Evolutionary conservation across 129 eudicot species (phyloP), one percentile per base, ranked within the genome.

Genomic region (Helianthus tuberosus): DNA sequence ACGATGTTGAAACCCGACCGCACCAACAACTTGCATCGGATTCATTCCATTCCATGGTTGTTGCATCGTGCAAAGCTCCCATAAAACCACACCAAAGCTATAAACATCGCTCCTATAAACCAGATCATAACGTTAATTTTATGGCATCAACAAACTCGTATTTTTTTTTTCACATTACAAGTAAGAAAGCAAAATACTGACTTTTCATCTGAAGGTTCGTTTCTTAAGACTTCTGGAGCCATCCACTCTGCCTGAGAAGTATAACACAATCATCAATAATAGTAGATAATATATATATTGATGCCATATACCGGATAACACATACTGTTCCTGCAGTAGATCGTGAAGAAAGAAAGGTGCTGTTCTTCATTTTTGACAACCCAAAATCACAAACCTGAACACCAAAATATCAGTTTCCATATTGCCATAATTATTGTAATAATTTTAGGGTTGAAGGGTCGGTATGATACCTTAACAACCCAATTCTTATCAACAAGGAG

Each of bases 31-130:
- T 87, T 94, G 99, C 99, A 94, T 94, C 4, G 99, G 89, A 72
- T 94, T 94, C 97, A 91, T 81, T 83, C 99, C 97, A 68, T 90
- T 87, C 99, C 99, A 94, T 38, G 99, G 99, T 66, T 91, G 99
- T 70, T 85, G 96, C 87, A 91, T 8, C 3, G 99, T 94, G 69
- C 93, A 94, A 46, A 94, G 94, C 93, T 94, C 99, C 99, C 99
- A 94, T 61, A 94, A 79, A 57, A 94, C 88, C 29, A 94, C 97
- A 9, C 99, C 99, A 74, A 65, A 94, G 78, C 99, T 94, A 80
- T 86, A 94, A 17, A 94, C 99, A 75, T 94, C 99, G 70, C 90
- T 88, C 84, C 99, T 94, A 82, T 41, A 58, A 53, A 53, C 16
- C 36, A 10, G 1, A 41, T 20, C 9, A 66, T 60, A 58, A 73